Evolutionary conservation across 2,329 filamentous ascomycete species (phyloP), one percentile per base, ranked within the genome.

Genomic region (Endothia cerciana): DNA sequence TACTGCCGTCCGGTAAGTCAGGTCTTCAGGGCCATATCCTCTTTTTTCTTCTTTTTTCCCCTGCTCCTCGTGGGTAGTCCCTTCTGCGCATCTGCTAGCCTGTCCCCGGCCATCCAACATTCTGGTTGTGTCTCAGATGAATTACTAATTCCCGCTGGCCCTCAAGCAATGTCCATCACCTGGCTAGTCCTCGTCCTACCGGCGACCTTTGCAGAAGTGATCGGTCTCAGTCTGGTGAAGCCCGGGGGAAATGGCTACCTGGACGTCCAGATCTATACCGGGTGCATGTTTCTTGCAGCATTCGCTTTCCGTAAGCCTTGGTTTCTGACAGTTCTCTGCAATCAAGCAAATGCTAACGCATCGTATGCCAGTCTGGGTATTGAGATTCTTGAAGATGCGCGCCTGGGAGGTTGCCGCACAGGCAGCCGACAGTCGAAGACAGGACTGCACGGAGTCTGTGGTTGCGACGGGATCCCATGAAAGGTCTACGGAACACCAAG

Each of bases 111-210:
- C n/a, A 10, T 15, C n/a, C 38, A 22, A 2, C 28, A 11, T 38
- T n/a, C 36, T 17, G 4, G 4, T 13, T 40, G 2, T 3, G 5
- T 7, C n/a, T 41, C 6, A 5, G 40, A 10, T 41, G 10, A 28
- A 30, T 43, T 10, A 36, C 25, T 43, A 25, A 28, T 8, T 36
- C 11, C 17, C 19, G 5, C 15, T 38, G 10, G n/a, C n/a, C 10
- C 19, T 43, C 15, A 41, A 63, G 85, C 80, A 0, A 77, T 94
- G 47, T 91, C 87, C 62, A 81, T 94, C 22, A 84, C 88, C 25
- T 94, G 91, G 91, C 73, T 94, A 33, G 81, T 88, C 6, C 82
- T 94, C 19, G 86, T 90, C 5, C 74, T 93, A 11, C 92, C 91
- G 0, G 86, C 86, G 15, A 92, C 89, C 0, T 93, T 89, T 70